phyloP scores from a whole-genome alignment of 495 filamentous ascomycete species.

The Lepidopterella palustris region DNA sequence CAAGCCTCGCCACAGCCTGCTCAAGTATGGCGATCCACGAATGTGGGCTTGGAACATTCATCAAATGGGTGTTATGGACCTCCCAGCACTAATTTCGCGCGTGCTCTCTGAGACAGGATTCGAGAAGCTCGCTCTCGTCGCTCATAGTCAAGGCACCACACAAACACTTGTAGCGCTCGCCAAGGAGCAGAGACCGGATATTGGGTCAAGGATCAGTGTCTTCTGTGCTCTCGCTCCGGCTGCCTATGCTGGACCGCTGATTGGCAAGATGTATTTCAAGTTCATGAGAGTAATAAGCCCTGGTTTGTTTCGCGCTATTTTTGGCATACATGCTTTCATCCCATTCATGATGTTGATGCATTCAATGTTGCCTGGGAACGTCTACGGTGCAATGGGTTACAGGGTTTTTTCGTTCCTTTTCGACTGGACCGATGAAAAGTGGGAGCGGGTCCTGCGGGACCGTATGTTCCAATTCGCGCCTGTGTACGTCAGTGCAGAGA shows the following conservation, averaged over 20 bases:
- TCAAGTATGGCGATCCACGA: slow-evolving; percentile 69
- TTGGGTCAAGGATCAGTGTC: slow-evolving; percentile 77
- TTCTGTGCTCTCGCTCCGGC: slow-evolving; percentile 92
- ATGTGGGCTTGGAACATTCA: slow-evolving; percentile 99
- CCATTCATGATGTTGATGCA: slow-evolving; percentile 92
- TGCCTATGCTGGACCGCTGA: slow-evolving; percentile 81
- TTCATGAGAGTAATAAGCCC: slow-evolving; percentile 82
- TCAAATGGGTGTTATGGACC: slow-evolving; percentile 86
- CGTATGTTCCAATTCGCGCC: slow-evolving; percentile 90
- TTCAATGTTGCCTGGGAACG: slow-evolving; percentile 47
- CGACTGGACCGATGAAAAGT: slow-evolving; percentile 77
- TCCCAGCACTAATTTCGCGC: slow-evolving; percentile 79
- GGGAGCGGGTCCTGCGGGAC: slow-evolving; percentile 74
- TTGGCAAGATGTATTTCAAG: slow-evolving; percentile 83
- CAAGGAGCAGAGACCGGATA: slow-evolving; percentile 84
- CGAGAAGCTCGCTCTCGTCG: slow-evolving; percentile 72
- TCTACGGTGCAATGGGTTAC: slow-evolving; percentile 87
- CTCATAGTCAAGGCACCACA: slow-evolving; percentile 89
- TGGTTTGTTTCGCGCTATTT: slow-evolving; percentile 68
- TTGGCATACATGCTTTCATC: slow-evolving; percentile 93
- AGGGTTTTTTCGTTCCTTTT: slow-evolving; percentile 87
- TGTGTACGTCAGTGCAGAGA: slow-evolving; percentile 83
- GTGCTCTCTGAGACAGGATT: slow-evolving; percentile 81
- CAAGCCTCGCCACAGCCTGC: slow-evolving; percentile 62
- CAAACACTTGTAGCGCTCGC: slow-evolving; percentile 84